Percentiles rank a stretch among this genome's conserved stretches.
Conservation (phyloP, 108 stramenopile genomes). For the Nannochloropsis gaditana region DNA sequence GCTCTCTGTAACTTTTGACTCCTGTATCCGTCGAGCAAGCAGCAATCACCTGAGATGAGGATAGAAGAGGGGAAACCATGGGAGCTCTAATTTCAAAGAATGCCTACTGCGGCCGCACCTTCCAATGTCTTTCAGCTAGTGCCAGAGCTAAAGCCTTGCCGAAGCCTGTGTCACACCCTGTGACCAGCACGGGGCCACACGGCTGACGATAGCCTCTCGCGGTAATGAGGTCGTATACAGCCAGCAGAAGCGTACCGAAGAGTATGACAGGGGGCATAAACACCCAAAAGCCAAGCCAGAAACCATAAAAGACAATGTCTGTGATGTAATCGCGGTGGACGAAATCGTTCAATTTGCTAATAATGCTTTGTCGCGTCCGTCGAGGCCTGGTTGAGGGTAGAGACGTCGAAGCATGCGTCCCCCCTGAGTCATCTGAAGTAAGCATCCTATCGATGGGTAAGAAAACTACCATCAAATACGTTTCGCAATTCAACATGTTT, state of each 20-base stretch:
- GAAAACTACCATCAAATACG: no score
- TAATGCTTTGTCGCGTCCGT: neutral
- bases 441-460: neutral
- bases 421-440: neutral
- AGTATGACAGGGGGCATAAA: neutral
- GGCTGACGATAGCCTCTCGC: neutral
- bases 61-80: neutral
- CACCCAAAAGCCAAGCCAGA: slow-evolving; percentile 12
- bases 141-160: neutral
- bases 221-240: slow-evolving; percentile 14
- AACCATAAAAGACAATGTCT: neutral
- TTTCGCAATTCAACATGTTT: no score
- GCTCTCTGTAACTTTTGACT: neutral
- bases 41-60: neutral
- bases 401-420: neutral
- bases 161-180: neutral
- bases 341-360: slow-evolving; percentile 5
- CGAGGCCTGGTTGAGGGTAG: neutral
- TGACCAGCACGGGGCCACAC: neutral
- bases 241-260: neutral
- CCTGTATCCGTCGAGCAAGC: neutral
- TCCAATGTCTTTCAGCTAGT: neutral
- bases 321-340: neutral
- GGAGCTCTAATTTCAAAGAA: neutral
- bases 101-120: neutral